Base-by-base conservation (phyloP, 257 asterid species). In the Solanum tarijense region DNA sequence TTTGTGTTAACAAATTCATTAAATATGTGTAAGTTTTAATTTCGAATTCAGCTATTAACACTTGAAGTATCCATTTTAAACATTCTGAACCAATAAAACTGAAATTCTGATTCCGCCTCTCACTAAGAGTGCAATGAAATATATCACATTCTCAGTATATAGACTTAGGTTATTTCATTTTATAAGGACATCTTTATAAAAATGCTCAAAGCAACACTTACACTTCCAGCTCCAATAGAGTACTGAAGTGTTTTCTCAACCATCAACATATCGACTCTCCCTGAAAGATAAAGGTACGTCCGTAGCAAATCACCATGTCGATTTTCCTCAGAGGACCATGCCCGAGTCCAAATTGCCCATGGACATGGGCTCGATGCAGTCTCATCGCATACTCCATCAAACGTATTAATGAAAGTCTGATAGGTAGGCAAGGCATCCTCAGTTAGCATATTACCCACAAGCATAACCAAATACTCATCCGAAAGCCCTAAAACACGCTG, bases 271-370 rank as follows among this genome's bases (percentile, higher is more conserved):
- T 92, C 90, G 14, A 92, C 92, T 89, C 91, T 90, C 31, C 93
- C 93, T 6, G 92, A 92, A 29, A 92, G 92, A 41, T 92, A 90
- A 21, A 92, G 87, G 23, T 89, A 91, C 3, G 90, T 87, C 55
- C 60, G 46, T 2, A 92, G 90, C 90, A 92, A 35, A 73, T 92
- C 93, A 3, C 93, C 92, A 62, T 89, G 93, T 23, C 92, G 79
- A 12, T 91, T 92, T 66, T 92, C 92, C 88, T 92, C 93, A 13
- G 93, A 92, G 1, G 92, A 72, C 93, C 94, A 92, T 38, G 90
- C 90, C 60, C 91, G 89, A 79, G 83, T 87, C 92, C 91, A 92
- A 20, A 65, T 34, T 14, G 93, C 93, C 92, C 94, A 92, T 29
- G 92, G 93, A 55, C 66, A 87, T 52, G 84, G 76, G 89, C 92